Percentiles rank a stretch among this genome's conserved stretches.
Conservation (phyloP, 495 filamentous ascomycete species). For the Neurospora intermedia region DNA sequence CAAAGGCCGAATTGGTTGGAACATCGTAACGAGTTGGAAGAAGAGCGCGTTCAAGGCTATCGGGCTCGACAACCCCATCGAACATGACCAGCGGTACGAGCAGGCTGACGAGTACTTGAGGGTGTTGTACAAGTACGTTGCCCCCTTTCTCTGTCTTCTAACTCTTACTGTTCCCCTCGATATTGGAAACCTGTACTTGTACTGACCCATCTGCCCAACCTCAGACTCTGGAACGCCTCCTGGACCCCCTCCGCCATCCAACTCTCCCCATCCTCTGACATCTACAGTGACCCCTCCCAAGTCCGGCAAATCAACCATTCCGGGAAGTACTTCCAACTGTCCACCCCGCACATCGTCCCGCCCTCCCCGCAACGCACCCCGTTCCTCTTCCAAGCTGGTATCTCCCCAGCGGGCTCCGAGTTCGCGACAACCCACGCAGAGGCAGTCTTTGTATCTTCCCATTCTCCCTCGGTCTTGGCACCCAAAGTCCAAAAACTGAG, state of each 20-base stretch:
- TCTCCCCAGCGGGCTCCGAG: constrained; percentile 42
- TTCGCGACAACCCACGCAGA: constrained; percentile 55
- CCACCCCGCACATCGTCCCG: constrained; percentile 43
- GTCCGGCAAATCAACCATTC: constrained; percentile 49
- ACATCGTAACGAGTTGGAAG: constrained; percentile 53
- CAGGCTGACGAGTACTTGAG: constrained; percentile 52
- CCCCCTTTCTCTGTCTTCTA: too few relatives aligned
- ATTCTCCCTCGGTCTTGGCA: constrained; percentile 38
- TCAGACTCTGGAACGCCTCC: constrained; percentile 49
- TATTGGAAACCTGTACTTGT: not conserved
- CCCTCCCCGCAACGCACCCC: constrained; percentile 54
- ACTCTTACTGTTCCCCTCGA: not conserved
- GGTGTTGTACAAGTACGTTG: constrained; percentile 43
- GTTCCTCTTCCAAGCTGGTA: constrained; percentile 55
- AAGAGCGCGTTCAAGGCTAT: constrained; percentile 49
- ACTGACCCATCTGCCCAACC: not conserved
- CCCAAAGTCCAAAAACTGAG: constrained; percentile 48
- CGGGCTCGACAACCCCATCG: constrained; percentile 43
- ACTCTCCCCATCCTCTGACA: constrained; percentile 37
- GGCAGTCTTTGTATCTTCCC: constrained; percentile 51
- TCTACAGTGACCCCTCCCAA: constrained; percentile 43
- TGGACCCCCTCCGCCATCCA: constrained; percentile 44
- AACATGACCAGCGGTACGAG: constrained; percentile 51
- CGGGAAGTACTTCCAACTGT: constrained; percentile 46
- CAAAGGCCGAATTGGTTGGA: constrained; percentile 51